A percentile compares a stretch with the other conserved stretches of the same genome.
Conservation (phyloP, 192 early-diverging fungal species). For the Ambispora gerdemannii region DNA sequence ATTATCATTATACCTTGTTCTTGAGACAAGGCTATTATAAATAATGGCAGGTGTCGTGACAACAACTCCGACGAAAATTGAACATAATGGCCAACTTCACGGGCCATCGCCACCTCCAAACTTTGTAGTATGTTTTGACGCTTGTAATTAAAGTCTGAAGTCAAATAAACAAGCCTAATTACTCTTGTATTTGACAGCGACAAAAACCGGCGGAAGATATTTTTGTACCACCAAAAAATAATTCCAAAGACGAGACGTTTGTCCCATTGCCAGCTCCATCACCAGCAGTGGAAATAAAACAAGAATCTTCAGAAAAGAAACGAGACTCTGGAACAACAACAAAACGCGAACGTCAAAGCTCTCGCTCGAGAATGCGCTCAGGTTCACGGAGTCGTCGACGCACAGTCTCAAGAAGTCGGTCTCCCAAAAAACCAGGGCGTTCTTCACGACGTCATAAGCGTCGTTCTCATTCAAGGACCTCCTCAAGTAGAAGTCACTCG, state of each 20-base stretch:
- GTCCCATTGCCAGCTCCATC: background rate
- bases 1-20: too few relatives aligned
- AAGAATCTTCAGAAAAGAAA: background rate
- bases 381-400: conserved; percentile 10
- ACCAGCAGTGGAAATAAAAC: background rate
- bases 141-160: background rate
- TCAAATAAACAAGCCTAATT: background rate
- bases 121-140: background rate
- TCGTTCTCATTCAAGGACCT: conserved; percentile 25
- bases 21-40: too few relatives aligned
- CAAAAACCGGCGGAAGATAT: background rate
- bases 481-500: conserved; percentile 24
- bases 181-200: background rate
- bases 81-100: background rate
- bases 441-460: conserved; percentile 18
- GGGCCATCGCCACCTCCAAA: background rate
- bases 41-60: background rate
- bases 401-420: background rate
- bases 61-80: background rate
- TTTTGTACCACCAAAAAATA: background rate
- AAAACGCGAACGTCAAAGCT: conserved; percentile 15
- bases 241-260: background rate
- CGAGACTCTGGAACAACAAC: background rate
- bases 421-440: conserved; percentile 7
- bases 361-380: conserved; percentile 8